A percentile compares a stretch with the other conserved stretches of the same genome.
These are phyloP conservation scores for Batrachochytrium dendrobatidis DNA, from an alignment of 371 early-diverging fungal genomes.

Conservation along the genomic window DNA sequence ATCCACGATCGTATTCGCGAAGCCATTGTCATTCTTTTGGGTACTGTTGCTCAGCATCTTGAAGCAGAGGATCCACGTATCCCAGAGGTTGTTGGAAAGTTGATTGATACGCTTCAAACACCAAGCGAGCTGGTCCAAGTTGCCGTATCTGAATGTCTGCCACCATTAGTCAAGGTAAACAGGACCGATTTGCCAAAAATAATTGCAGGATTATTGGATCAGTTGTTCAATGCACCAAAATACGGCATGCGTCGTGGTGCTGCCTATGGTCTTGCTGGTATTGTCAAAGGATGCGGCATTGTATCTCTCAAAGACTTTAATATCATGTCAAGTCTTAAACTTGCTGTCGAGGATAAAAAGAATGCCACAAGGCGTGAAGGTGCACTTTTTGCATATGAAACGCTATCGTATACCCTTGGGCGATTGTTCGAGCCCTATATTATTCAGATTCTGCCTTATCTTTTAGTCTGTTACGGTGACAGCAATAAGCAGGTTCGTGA, in stretches of 20 bases:
- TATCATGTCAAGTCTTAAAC: constrained; percentile 74
- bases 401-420: constrained; percentile 73
- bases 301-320: constrained; percentile 73
- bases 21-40: constrained; percentile 84
- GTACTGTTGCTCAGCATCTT: constrained; percentile 83
- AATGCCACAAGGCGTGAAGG: constrained; percentile 75
- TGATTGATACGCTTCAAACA: constrained; percentile 84
- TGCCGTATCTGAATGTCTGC: constrained; percentile 88
- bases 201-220: constrained; percentile 59
- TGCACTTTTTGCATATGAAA: constrained; percentile 89
- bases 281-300: constrained; percentile 89
- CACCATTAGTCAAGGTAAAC: constrained; percentile 72
- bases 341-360: constrained; percentile 72
- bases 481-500: constrained; percentile 78
- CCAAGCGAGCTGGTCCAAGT: constrained; percentile 93
- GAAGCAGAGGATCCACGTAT: constrained; percentile 65
- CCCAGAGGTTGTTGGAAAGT: constrained; percentile 69
- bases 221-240: constrained; percentile 61
- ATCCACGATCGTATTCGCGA: constrained; percentile 54
- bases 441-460: constrained; percentile 81
- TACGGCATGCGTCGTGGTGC: constrained; percentile 90
- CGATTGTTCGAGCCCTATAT: constrained; percentile 97
- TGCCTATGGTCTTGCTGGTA: constrained; percentile 94
- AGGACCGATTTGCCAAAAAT: constrained; percentile 46
- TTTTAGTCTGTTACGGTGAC: constrained; percentile 87